Base-by-base conservation (phyloP, 2,329 filamentous ascomycete species). In the Ampelomyces quisqualis region DNA sequence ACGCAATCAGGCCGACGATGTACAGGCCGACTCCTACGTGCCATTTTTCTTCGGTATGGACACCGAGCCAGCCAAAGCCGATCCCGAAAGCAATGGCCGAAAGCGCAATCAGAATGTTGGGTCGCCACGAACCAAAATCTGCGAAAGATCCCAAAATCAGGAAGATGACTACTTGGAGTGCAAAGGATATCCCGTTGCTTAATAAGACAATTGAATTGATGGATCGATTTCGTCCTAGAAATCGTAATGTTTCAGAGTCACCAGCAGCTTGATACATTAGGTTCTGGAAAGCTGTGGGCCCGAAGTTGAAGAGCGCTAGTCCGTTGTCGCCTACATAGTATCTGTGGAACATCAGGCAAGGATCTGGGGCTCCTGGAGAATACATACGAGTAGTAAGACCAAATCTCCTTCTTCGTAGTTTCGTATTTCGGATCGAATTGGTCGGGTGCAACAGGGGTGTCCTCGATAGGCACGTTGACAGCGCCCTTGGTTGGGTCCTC, bases 311-410 rank as follows among this genome's bases (percentile, higher is more conserved):
- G 78, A 70, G 7, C 75, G 75, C 46, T 75, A 74, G 52, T 5
- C 82, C 82, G 61, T 85, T 85, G 58, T 83, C 79, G 32, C 82
- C 82, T 36, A 85, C 76, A 58, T 85, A 85, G 64, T 85, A 85
- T 45, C 70, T 70, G 47, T 60, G 64, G 34, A 19, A 26, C 18
- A 1, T 38, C 3, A 38, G 28, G 10, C 9, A 13, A 17, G 23
- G 15, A n/a, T n/a, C 10, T 14, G n/a, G 3, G 6, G 10, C 14
- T 27, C 14, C 9, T 18, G 7, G 7, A 11, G 3, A 14, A 18
- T 13, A 39, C 70, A 45, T 64, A 72, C 64, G 68, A 64, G 60
- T 79, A 80, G 58, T 79, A 80, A 28, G 75, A 70, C 76, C 76
- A 82, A 7, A 81, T 76, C 56, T 82, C 79, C 59, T 60, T 69